These are phyloP conservation scores for Phytophthora ramorum DNA, from an alignment of 352 stramenopile genomes.

Conservation along the genomic window DNA sequence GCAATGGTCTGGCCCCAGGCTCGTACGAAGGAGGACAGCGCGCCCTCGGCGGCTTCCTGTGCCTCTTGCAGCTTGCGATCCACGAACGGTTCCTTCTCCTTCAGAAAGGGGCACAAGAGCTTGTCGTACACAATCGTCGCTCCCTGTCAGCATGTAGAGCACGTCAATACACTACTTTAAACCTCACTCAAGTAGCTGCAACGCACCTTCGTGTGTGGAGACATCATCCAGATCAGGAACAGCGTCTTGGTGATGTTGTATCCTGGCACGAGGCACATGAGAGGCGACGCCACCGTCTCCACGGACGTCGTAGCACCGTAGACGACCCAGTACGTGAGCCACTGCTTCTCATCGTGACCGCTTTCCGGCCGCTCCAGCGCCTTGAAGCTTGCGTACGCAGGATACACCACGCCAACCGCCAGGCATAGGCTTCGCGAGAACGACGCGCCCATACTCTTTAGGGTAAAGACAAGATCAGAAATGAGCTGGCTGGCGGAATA, in stretches of 20 bases:
- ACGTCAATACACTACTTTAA: conserved; percentile 7
- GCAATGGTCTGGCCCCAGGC: conserved; percentile 57
- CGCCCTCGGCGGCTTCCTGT: conserved; percentile 53
- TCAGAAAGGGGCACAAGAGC: conserved; percentile 66
- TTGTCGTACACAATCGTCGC: conserved; percentile 73
- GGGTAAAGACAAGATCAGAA: conserved; percentile 12
- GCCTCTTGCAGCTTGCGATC: conserved; percentile 67
- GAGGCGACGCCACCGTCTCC: conserved; percentile 70
- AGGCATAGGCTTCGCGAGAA: conserved; percentile 66
- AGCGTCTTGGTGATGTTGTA: conserved; percentile 96
- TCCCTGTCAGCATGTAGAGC: conserved; percentile 35
- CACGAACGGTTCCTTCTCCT: conserved; percentile 76
- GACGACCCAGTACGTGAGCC: conserved; percentile 97
- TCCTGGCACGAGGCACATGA: conserved; percentile 88
- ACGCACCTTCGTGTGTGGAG: conserved; percentile 89
- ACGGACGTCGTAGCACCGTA: conserved; percentile 95
- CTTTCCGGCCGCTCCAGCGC: conserved; percentile 60
- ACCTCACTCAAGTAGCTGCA: conserved; percentile 3
- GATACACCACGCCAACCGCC: conserved; percentile 63
- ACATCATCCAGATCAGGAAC: conserved; percentile 97
- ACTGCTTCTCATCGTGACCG: conserved; percentile 73
- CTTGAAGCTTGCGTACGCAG: conserved; percentile 81
- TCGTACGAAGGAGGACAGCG: conserved; percentile 54
- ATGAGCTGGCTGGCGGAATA: conserved; percentile 1
- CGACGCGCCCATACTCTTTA: conserved; percentile 49